Evolutionary conservation across 805 yeast species (phyloP), one percentile per base, ranked within the genome.

Genomic region (Yarrowia hollandica): DNA sequence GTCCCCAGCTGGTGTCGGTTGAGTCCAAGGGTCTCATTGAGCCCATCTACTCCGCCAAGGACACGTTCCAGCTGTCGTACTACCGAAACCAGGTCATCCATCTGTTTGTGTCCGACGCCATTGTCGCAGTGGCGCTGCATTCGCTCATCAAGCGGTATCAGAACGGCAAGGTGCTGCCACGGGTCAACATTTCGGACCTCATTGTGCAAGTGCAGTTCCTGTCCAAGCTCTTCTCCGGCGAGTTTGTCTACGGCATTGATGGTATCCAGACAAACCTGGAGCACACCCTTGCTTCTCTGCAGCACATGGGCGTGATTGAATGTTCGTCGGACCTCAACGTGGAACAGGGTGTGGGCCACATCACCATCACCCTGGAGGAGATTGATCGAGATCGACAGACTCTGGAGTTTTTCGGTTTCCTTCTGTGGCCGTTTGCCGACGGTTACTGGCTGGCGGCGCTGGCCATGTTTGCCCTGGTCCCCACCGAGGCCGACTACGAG

Each of bases 41-140:
- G 61, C 65, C 73, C 19, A 74, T 74, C 19, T 74, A 69, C 64
- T 64, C 58, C 44, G 72, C 83, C 26, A 75, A 74, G 55, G 82
- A 80, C 63, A 71, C 81, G 10, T 78, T 82, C 69, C 84, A 80
- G 68, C 73, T 82, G 37, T 74, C 81, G 39, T 82, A 80, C 65
- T 82, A 82, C 70, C 80, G 84, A 63, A 82, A 82, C 68, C 79
- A 80, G 66, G 71, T 78, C 9, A 79, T 82, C 38, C 85, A 81
- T 67, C 67, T 82, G 67, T 76, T 82, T 61, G 78, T 82, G 30
- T 75, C 78, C 33, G 80, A 79, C 61, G 75, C 84, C 25, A 74
- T 82, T 59, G 76, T 75, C 4, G 72, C 80, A 23, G 73, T 78
- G 11, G 72, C 75, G 9, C 64, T 75, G 59, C 72, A 72, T 62